Percentiles rank a stretch among this genome's conserved stretches.
Evolutionary conservation across 2,329 filamentous ascomycete genomes (phyloP).

Genomic region (Fonsecaea pugnacius): DNA sequence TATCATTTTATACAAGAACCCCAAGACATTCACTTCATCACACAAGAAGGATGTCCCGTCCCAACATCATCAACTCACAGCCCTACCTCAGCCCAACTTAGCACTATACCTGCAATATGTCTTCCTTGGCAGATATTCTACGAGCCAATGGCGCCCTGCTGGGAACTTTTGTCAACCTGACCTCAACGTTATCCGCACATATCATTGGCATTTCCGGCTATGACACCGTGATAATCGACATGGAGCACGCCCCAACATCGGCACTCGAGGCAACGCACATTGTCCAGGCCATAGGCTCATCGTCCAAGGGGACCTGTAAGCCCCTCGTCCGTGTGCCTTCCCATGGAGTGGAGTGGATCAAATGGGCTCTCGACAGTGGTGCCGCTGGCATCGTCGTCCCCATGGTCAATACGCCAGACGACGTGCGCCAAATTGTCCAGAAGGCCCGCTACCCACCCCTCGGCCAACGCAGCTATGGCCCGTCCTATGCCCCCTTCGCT

Average conservation of each 20-base stretch:
- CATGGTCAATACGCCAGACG: slow-evolving; percentile 56
- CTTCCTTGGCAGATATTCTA: too few species aligned
- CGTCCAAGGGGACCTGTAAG: slow-evolving; percentile 45
- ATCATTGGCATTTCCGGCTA: slow-evolving; percentile 52
- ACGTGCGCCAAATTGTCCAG: slow-evolving; percentile 55
- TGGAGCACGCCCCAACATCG: slow-evolving; percentile 60
- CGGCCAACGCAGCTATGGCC: slow-evolving; percentile 59
- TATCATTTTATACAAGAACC: too few species aligned
- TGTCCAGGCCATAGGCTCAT: slow-evolving; percentile 49
- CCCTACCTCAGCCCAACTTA: too few species aligned
- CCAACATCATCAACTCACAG: too few species aligned
- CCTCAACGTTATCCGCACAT: background rate
- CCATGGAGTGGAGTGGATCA: slow-evolving; percentile 65
- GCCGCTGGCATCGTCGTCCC: slow-evolving; percentile 63
- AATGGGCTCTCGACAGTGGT: slow-evolving; percentile 62
- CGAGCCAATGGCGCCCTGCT: background rate
- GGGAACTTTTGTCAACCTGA: background rate
- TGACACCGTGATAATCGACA: slow-evolving; percentile 60
- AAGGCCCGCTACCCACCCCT: slow-evolving; percentile 60
- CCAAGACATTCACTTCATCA: too few species aligned
- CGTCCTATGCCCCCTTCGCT: slow-evolving; percentile 14
- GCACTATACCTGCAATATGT: too few species aligned
- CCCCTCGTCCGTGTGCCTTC: slow-evolving; percentile 55
- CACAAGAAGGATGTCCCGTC: too few species aligned
- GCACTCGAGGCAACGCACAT: slow-evolving; percentile 40